A percentile compares a stretch with the other conserved stretches of the same genome.
Conservation (phyloP, 441 rosid genomes). For the Brassica hybrid region DNA sequence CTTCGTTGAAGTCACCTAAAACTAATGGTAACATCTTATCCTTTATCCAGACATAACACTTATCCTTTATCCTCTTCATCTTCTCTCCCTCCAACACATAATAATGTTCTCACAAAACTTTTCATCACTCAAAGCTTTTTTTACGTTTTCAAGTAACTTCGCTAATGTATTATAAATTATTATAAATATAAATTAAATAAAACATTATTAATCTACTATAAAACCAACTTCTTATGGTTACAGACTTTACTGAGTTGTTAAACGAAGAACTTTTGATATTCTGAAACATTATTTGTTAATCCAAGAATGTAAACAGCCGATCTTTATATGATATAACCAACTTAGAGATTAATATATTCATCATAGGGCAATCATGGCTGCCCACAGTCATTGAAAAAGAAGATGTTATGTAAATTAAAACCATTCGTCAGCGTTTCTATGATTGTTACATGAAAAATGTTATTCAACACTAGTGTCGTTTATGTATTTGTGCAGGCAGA, state of each 20-base stretch:
- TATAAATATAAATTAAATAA: not conserved
- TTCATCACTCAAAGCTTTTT: not conserved
- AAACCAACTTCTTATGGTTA: not conserved
- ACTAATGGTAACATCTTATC: not conserved
- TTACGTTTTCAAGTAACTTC: not conserved
- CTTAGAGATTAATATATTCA: not conserved
- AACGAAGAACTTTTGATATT: not conserved
- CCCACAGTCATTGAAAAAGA: not conserved
- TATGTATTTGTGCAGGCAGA: slow-evolving; percentile 29
- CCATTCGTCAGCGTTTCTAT: not conserved
- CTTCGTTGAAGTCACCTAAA: not conserved
- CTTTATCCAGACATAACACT: not conserved
- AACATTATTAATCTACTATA: not conserved
- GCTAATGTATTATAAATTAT: not conserved
- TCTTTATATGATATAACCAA: not conserved
- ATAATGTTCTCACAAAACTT: not conserved
- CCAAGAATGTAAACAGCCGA: not conserved
- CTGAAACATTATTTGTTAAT: not conserved
- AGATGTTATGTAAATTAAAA: not conserved
- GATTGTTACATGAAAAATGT: not conserved
- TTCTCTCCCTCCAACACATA: not conserved
- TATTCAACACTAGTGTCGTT: not conserved
- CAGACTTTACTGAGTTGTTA: not conserved
- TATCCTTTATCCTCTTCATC: not conserved
- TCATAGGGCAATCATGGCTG: not conserved